A percentile compares a stretch with the other conserved stretches of the same genome.
Evolutionary conservation across 75 land plant genomes (phyloP).

Genomic region (Pseudotsuga menziesii): DNA sequence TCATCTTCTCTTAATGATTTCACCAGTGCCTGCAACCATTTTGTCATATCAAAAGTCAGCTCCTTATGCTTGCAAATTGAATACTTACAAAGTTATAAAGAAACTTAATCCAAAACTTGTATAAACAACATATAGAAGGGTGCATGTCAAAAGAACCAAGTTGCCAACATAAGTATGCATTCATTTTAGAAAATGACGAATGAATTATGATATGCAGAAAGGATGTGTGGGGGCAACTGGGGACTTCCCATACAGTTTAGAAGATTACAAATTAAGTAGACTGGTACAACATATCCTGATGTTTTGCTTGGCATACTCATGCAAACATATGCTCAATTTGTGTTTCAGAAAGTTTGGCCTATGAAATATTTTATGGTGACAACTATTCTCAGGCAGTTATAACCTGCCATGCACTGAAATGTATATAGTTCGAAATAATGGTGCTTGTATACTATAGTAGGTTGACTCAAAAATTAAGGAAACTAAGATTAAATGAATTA

Average conservation of each 20-base stretch:
- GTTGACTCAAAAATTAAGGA: not conserved
- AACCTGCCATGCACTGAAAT: not conserved
- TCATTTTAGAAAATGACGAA: not conserved
- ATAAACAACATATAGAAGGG: not conserved
- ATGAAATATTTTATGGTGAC: too few relatives aligned
- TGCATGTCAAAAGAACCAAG: not conserved
- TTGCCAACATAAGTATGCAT: not conserved
- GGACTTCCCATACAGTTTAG: too few relatives aligned
- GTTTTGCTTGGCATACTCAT: too few relatives aligned
- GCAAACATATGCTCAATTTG: too few relatives aligned
- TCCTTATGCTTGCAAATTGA: constrained; percentile 9
- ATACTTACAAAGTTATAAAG: not conserved
- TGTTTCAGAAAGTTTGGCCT: too few relatives aligned
- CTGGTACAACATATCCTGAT: not conserved
- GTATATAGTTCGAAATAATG: not conserved
- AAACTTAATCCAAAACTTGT: not conserved
- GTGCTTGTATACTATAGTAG: not conserved
- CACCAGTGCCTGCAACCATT: constrained; percentile 70
- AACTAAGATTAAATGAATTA: not conserved
- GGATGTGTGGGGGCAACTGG: not conserved
- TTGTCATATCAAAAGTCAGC: not conserved
- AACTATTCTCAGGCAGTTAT: not conserved
- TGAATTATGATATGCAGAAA: not conserved
- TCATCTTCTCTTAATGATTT: constrained; percentile 86
- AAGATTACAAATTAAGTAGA: not conserved